These are phyloP conservation scores for Coniferiporia weirii DNA, from an alignment of 1,284 basidiomycete species.

Conservation along the genomic window DNA sequence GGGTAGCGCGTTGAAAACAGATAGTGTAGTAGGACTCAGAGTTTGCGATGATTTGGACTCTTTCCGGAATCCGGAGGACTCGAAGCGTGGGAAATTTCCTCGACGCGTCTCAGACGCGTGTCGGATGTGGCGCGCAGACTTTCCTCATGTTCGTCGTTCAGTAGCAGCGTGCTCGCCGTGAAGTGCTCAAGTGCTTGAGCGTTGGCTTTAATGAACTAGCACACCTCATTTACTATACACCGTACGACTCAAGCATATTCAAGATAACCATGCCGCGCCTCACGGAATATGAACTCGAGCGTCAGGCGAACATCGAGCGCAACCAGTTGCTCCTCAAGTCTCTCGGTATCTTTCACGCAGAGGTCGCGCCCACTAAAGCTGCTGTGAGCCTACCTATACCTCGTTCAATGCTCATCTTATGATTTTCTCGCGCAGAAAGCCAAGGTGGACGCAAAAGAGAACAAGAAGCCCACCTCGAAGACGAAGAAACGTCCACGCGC, in stretches of 20 bases:
- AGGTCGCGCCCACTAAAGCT: slow-evolving; percentile 6
- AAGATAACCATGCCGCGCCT: slow-evolving; percentile 14
- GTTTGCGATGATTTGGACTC: background rate
- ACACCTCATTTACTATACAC: background rate
- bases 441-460: background rate
- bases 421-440: background rate
- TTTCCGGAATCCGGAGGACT: background rate
- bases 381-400: background rate
- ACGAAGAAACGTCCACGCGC: slow-evolving; percentile 17
- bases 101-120: background rate
- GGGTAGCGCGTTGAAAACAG: background rate
- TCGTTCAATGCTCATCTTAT: background rate
- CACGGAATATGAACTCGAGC: slow-evolving; percentile 26
- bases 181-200: background rate
- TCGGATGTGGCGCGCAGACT: background rate
- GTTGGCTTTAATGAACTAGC: too few relatives aligned
- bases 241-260: background rate
- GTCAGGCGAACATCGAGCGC: slow-evolving; percentile 33
- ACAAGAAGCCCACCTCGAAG: background rate
- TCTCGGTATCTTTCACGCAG: slow-evolving; percentile 18
- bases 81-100: background rate
- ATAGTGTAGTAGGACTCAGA: background rate
- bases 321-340: slow-evolving; percentile 24
- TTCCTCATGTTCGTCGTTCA: background rate
- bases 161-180: background rate